Conservation (phyloP, 805 yeast species). For the Myxozyma kluyveri region DNA sequence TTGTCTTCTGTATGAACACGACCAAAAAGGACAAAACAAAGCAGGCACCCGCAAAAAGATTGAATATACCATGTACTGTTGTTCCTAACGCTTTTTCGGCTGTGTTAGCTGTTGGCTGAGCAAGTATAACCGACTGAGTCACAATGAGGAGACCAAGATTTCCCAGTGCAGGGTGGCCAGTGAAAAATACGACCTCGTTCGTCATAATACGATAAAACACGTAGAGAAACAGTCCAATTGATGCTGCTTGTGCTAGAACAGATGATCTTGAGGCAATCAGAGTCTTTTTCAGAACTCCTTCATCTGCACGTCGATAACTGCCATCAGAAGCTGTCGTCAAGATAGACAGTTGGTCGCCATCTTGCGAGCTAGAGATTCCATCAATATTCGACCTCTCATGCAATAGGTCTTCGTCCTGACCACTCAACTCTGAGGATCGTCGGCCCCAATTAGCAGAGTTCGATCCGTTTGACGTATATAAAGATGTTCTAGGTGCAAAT, state of each 20-base stretch:
- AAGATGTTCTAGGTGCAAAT: not conserved
- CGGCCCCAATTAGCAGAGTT: too few relatives aligned
- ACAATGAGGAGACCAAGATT: slow-evolving; percentile 31
- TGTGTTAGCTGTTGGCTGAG: slow-evolving; percentile 30
- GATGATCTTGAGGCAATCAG: slow-evolving; percentile 19
- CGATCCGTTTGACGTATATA: too few relatives aligned
- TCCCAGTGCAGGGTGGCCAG: slow-evolving; percentile 36
- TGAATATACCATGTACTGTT: slow-evolving; percentile 34
- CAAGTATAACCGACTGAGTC: slow-evolving; percentile 33
- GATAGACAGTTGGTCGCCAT: not conserved
- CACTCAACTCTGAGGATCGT: too few relatives aligned
- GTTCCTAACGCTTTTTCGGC: slow-evolving; percentile 33
- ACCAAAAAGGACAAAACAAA: slow-evolving; percentile 29
- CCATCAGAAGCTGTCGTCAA: not conserved
- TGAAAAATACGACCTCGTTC: slow-evolving; percentile 30
- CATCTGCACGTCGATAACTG: not conserved
- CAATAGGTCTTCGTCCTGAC: too few relatives aligned
- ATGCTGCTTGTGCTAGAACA: slow-evolving; percentile 21
- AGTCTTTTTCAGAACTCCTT: slow-evolving; percentile 13
- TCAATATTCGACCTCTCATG: too few relatives aligned
- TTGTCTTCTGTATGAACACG: slow-evolving; percentile 33
- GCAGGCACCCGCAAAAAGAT: slow-evolving; percentile 22
- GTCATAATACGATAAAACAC: slow-evolving; percentile 19
- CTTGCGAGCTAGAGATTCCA: too few relatives aligned
- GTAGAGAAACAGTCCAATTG: slow-evolving; percentile 16